phyloP scores from a whole-genome alignment of 2,329 filamentous ascomycete species.

The Ilyonectria destructans region DNA sequence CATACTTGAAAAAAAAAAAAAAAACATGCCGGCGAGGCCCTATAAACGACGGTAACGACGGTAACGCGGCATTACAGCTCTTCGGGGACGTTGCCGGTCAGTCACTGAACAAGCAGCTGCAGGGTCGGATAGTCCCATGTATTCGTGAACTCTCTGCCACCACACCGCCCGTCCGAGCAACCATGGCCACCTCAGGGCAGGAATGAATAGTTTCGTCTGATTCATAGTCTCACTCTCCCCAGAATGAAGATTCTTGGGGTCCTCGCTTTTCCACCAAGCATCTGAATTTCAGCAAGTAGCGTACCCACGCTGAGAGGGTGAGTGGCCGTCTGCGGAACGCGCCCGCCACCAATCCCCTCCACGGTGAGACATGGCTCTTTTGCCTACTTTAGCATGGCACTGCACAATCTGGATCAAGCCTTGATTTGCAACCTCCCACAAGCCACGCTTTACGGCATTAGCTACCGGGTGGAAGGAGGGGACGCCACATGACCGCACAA shows the following conservation, averaged over 20 bases:
- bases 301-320: background rate
- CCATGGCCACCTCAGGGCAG: conserved; percentile 8
- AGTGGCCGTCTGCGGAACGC: conserved; percentile 22
- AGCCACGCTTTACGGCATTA: conserved; percentile 24
- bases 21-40: background rate
- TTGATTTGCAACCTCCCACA: conserved; percentile 14
- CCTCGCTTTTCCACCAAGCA: background rate
- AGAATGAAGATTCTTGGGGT: conserved; percentile 13
- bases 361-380: conserved; percentile 22
- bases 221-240: conserved; percentile 20
- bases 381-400: conserved; percentile 12
- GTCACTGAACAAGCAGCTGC: conserved; percentile 4
- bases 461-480: conserved; percentile 13
- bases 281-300: conserved; percentile 11
- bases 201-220: conserved; percentile 17
- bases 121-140: conserved; percentile 1
- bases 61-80: background rate
- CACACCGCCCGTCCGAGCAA: conserved; percentile 23
- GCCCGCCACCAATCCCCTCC: conserved; percentile 20
- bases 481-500: conserved; percentile 20
- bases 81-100: conserved; percentile 6
- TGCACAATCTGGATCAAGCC: conserved; percentile 14
- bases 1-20: background rate
- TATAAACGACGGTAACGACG: background rate
- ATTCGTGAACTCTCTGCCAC: conserved; percentile 10